Conservation (phyloP, 2,329 filamentous ascomycete genomes). For the Fusarium albidum region DNA sequence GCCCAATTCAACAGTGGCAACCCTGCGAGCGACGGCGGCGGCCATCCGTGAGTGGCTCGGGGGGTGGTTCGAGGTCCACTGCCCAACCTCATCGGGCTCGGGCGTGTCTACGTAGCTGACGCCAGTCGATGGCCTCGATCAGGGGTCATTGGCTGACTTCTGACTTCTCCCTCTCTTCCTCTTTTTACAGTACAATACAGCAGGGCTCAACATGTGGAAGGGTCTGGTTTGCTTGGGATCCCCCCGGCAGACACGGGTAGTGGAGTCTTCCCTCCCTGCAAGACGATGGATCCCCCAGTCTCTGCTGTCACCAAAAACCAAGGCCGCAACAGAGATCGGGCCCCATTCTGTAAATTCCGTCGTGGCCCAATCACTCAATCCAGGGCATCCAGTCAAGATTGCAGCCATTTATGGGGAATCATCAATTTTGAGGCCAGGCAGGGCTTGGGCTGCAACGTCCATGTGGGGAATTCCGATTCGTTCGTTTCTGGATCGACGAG, state of each 20-base stretch:
- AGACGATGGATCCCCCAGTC: constrained; percentile 16
- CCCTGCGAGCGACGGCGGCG: constrained; percentile 27
- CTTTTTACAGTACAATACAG: no score
- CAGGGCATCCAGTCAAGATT: constrained; percentile 35
- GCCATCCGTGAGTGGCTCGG: constrained; percentile 11
- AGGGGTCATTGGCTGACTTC: constrained; percentile 21
- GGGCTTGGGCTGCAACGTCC: constrained; percentile 35
- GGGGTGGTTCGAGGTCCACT: constrained; percentile 38
- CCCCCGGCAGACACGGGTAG: constrained; percentile 17
- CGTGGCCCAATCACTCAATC: constrained; percentile 31
- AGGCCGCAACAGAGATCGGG: constrained; percentile 9
- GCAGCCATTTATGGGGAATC: constrained; percentile 18
- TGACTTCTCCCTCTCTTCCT: no score
- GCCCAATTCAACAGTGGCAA: constrained; percentile 37
- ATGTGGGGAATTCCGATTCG: constrained; percentile 38
- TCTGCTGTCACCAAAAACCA: constrained; percentile 27
- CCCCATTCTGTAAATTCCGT: constrained; percentile 3
- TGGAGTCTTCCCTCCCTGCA: constrained; percentile 18
- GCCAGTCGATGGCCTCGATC: no score
- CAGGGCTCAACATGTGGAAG: constrained; percentile 26
- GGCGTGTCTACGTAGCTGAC: no score
- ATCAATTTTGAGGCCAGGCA: constrained; percentile 30
- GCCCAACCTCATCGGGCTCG: constrained; percentile 37
- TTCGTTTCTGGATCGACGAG: constrained; percentile 10
- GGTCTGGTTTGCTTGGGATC: constrained; percentile 30